A percentile compares a stretch with the other conserved stretches of the same genome.
phyloP scores from a whole-genome alignment of 2,329 filamentous ascomycete genomes.

The Fusarium cicatricum region DNA sequence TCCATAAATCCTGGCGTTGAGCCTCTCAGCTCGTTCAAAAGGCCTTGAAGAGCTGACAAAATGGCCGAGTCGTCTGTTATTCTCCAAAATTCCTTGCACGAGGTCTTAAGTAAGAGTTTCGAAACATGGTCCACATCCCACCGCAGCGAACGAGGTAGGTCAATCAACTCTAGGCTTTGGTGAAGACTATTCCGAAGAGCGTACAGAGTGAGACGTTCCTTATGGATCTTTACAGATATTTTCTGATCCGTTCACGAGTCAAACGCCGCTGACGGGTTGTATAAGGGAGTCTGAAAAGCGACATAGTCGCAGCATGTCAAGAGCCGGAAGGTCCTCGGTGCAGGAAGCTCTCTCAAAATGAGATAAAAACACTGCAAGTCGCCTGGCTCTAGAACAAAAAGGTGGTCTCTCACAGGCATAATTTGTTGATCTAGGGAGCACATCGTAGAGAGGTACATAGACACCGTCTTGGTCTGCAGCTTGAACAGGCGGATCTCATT shows the following conservation, averaged over 20 bases:
- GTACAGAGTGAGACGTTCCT: too few species aligned
- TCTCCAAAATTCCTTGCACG: too few species aligned
- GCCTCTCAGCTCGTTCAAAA: not conserved
- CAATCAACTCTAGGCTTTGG: too few species aligned
- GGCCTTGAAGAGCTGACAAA: not conserved
- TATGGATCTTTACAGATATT: too few species aligned
- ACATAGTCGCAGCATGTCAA: not conserved
- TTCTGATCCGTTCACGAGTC: too few species aligned
- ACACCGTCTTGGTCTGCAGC: not conserved
- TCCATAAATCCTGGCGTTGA: not conserved
- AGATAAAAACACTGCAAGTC: not conserved
- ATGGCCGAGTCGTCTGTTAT: too few species aligned
- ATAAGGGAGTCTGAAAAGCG: not conserved
- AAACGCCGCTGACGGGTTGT: accelerated
- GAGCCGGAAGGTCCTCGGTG: not conserved
- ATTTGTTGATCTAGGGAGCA: not conserved
- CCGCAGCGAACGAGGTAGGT: too few species aligned
- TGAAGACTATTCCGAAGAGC: too few species aligned
- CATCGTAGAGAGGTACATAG: not conserved
- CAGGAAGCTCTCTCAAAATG: not conserved
- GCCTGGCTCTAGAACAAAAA: not conserved
- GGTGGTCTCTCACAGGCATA: not conserved
- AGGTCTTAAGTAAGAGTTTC: too few species aligned
- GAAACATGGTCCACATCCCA: too few species aligned
- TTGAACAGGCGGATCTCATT: not conserved